Evolutionary conservation across 75 land plant species (phyloP).

Genomic region (Selaginella moellendorffii): DNA sequence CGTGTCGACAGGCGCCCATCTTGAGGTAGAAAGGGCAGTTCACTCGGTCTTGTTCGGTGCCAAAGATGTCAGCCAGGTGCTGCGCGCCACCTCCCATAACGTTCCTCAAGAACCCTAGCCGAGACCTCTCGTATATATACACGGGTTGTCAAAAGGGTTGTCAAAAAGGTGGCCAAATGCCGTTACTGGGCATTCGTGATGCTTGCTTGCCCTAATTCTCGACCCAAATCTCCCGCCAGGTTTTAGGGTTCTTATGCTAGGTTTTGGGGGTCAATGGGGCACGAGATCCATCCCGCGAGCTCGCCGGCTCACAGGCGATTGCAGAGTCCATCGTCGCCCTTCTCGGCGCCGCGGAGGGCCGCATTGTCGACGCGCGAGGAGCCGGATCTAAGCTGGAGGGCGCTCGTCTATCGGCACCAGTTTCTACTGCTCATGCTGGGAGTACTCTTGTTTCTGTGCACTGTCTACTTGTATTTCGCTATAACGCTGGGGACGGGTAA

Average conservation of each 20-base stretch:
- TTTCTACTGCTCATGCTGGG: slow-evolving; percentile 52
- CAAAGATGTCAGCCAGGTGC: too few species aligned
- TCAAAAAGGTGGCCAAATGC: too few species aligned
- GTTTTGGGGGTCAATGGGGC: slow-evolving; percentile 23
- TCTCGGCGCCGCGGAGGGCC: slow-evolving; percentile 23
- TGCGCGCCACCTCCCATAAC: too few species aligned
- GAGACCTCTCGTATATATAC: too few species aligned
- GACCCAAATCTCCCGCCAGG: not conserved
- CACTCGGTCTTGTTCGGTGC: too few species aligned
- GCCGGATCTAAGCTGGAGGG: slow-evolving; percentile 42
- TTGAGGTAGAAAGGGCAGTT: too few species aligned
- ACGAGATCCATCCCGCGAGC: slow-evolving; percentile 19
- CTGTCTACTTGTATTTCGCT: slow-evolving; percentile 78
- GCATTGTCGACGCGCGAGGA: slow-evolving; percentile 18
- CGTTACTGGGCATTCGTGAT: not conserved
- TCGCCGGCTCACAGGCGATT: slow-evolving; percentile 58
- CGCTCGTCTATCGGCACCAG: slow-evolving; percentile 44
- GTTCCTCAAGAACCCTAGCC: too few species aligned
- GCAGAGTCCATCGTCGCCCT: slow-evolving; percentile 24
- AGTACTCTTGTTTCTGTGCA: slow-evolving; percentile 51
- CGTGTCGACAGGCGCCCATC: too few species aligned
- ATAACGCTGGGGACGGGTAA: slow-evolving; percentile 41
- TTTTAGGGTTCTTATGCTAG: too few species aligned
- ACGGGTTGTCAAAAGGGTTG: too few species aligned
- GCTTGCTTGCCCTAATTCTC: not conserved